phyloP scores from a whole-genome alignment of 148 eudicot genomes.

The Beta vulgaris region DNA sequence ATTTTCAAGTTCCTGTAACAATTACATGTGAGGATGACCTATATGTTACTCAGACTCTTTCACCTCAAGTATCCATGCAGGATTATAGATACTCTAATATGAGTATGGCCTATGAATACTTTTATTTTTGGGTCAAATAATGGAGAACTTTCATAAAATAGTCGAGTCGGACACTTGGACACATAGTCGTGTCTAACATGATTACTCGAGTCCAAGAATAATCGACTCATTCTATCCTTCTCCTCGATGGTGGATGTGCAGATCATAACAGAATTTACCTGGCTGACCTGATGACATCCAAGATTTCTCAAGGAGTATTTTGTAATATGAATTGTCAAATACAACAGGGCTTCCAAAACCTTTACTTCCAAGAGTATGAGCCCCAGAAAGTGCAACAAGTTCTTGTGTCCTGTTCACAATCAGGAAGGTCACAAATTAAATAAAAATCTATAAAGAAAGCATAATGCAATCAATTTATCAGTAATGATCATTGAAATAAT shows the following conservation, averaged over 20 bases:
- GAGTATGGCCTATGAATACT: no score
- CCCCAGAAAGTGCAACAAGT: slow-evolving; percentile 90
- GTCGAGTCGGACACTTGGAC: no score
- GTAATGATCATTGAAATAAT: background rate
- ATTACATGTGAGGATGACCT: background rate
- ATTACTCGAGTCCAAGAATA: no score
- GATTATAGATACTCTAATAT: no score
- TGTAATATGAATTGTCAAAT: slow-evolving; percentile 91
- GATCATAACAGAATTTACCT: background rate
- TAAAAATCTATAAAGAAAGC: background rate
- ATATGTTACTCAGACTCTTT: no score
- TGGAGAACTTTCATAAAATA: no score
- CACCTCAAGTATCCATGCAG: no score
- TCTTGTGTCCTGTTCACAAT: slow-evolving; percentile 68
- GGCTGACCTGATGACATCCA: slow-evolving; percentile 76
- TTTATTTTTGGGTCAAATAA: no score
- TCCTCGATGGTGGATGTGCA: background rate
- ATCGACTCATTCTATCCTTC: background rate
- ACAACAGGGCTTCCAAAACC: slow-evolving; percentile 82
- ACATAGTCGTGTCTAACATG: no score
- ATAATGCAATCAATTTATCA: background rate
- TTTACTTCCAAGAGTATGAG: slow-evolving; percentile 91
- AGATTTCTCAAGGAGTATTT: slow-evolving; percentile 77
- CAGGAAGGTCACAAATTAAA: slow-evolving; percentile 1
- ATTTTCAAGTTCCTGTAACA: background rate